Evolutionary conservation across 768 basidiomycete species (phyloP).

Genomic region (Trametes villosa): DNA sequence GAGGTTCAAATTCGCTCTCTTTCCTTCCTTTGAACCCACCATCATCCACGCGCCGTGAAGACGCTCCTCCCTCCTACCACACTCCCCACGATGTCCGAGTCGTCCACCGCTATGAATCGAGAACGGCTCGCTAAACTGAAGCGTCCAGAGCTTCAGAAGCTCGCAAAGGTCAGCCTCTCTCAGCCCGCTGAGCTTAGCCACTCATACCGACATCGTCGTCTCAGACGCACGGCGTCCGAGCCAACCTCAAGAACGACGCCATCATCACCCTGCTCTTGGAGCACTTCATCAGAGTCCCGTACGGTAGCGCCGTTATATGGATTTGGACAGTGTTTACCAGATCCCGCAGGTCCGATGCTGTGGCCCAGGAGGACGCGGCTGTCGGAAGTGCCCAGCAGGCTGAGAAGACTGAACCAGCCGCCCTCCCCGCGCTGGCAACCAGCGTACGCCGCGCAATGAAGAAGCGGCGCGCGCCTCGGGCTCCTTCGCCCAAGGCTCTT

Average conservation of each 20-base stretch:
- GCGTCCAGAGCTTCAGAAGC: conserved; percentile 13
- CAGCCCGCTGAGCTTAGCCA: neutral
- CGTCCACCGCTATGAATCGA: neutral
- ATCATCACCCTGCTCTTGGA: conserved; percentile 8
- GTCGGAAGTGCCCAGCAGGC: too few relatives aligned
- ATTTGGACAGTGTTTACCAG: too few relatives aligned
- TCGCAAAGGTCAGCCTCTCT: conserved; percentile 10
- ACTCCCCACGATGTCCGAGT: too few relatives aligned
- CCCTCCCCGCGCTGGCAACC: too few relatives aligned
- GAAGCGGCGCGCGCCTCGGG: too few relatives aligned
- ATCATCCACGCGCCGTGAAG: neutral
- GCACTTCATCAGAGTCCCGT: neutral
- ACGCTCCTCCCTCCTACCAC: neutral
- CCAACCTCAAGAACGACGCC: conserved; percentile 2
- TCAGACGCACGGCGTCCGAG: conserved; percentile 8
- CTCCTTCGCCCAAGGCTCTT: too few relatives aligned
- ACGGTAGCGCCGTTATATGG: neutral
- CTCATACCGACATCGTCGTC: neutral
- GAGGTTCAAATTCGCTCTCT: too few relatives aligned
- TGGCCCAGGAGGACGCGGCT: too few relatives aligned
- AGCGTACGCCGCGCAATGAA: too few relatives aligned
- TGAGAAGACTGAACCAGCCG: too few relatives aligned
- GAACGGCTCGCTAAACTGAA: neutral
- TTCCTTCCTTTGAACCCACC: neutral
- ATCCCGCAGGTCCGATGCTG: too few relatives aligned